Evolutionary conservation across 805 yeast genomes (phyloP).

Genomic region (Pichia insulana): DNA sequence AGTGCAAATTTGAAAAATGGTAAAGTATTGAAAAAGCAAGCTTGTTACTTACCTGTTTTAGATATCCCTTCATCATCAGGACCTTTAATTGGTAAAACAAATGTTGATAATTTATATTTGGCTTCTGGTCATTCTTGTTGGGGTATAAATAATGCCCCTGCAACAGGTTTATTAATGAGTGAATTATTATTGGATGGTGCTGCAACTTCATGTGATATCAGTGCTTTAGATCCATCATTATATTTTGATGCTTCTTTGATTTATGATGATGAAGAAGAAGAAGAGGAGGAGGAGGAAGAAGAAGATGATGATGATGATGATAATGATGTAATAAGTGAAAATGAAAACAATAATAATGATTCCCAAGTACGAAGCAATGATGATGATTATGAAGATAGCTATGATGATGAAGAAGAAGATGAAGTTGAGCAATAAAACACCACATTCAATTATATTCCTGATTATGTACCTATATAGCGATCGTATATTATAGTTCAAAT

Average conservation of each 20-base stretch:
- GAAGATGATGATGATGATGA: constrained; percentile 17
- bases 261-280: constrained; percentile 28
- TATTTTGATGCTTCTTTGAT: constrained; percentile 66
- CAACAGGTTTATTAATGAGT: constrained; percentile 87
- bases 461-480: neutral
- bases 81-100: constrained; percentile 90
- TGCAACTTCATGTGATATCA: constrained; percentile 66
- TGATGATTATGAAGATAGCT: constrained; percentile 13
- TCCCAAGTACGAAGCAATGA: constrained; percentile 15
- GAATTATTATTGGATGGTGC: constrained; percentile 82
- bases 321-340: constrained; percentile 8
- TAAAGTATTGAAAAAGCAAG: constrained; percentile 73
- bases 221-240: constrained; percentile 75
- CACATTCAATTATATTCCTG: neutral
- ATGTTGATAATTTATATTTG: constrained; percentile 64
- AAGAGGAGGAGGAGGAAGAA: constrained; percentile 21
- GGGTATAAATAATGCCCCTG: constrained; percentile 98
- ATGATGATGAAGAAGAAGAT: constrained; percentile 12
- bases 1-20: constrained; percentile 66
- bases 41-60: constrained; percentile 90
- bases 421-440: neutral
- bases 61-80: constrained; percentile 91
- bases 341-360: constrained; percentile 14
- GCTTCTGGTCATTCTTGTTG: constrained; percentile 97
- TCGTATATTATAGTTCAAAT: neutral